phyloP scores from a whole-genome alignment of 139 green algal genomes.

The Coelastrella sp. region DNA sequence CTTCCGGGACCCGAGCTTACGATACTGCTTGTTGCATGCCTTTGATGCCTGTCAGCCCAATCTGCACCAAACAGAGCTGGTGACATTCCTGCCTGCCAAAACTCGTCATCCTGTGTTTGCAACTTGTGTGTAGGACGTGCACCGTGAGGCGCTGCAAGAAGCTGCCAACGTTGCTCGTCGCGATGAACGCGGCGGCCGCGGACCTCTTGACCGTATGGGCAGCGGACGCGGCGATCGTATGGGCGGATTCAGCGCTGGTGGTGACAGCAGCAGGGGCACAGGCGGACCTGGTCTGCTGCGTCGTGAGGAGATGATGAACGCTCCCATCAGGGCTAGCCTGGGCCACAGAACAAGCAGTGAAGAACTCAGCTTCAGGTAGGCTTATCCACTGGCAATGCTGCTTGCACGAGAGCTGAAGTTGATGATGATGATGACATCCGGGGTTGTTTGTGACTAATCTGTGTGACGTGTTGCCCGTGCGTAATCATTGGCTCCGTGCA shows the following conservation, averaged over 20 bases:
- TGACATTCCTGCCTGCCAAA: too few species aligned
- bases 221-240: neutral
- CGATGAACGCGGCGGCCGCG: neutral
- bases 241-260: neutral
- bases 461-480: too few species aligned
- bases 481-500: too few species aligned
- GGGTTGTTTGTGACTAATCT: too few species aligned
- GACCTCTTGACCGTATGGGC: neutral
- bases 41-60: too few species aligned
- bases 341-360: neutral
- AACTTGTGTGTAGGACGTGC: slow-evolving; percentile 52
- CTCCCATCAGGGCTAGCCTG: slow-evolving; percentile 26
- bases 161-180: slow-evolving; percentile 26
- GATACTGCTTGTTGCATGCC: too few species aligned
- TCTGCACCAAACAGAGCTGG: too few species aligned
- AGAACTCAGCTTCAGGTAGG: slow-evolving; percentile 44
- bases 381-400: neutral
- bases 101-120: neutral
- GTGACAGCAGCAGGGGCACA: neutral
- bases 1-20: too few species aligned
- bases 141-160: slow-evolving; percentile 60
- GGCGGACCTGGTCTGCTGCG: slow-evolving; percentile 31
- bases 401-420: too few species aligned
- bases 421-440: too few species aligned
- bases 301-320: slow-evolving; percentile 29